Evolutionary conservation across 371 early-diverging fungal genomes (phyloP), one percentile per base, ranked within the genome.

Genomic region (Smittium mucronatum): DNA sequence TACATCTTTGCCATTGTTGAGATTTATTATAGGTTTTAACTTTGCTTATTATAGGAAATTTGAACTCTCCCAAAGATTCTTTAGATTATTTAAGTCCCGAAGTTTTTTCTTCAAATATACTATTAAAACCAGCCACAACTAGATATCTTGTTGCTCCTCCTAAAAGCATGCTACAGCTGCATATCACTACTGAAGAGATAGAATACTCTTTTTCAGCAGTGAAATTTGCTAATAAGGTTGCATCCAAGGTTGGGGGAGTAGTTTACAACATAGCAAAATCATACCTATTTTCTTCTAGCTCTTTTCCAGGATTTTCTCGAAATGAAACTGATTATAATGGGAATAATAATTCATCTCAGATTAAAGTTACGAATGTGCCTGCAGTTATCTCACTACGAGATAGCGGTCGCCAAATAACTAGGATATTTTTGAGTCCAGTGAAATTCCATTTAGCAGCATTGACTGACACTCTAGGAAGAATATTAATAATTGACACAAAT

Each of bases 381-480:
- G 73, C 77, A 29, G 72, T 71, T 21, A 63, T 77, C 58, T 74
- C 76, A 0, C 64, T 77, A 11, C 73, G 73, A 36, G 78, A 77
- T 61, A 70, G 69, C 26, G 73, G 70, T 34, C 75, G 78, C 60
- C 71, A 78, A 30, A 77, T 78, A 2, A 69, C 74, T 29, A 63
- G 69, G 21, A 77, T 77, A 26, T 63, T 74, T 30, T 63, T 74
- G 63, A 72, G 76, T 1, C 77, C 77, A 0, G 73, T 70, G 5
- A 63, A 58, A 32, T 74, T 72, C 36, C 68, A 64, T 1, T 34
- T 80, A 58, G 80, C 80, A 0, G 81, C 80, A n/a, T 71, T 81
- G 61, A 69, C 79, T 1, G 80, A 80, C 63, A 71, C 76, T 21
- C 74, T 78, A 0, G 80, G 80, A 0, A 71, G 80, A 2, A 70